Evolutionary conservation across 2,329 filamentous ascomycete species (phyloP).

Genomic region (Pseudogymnoascus sp.): DNA sequence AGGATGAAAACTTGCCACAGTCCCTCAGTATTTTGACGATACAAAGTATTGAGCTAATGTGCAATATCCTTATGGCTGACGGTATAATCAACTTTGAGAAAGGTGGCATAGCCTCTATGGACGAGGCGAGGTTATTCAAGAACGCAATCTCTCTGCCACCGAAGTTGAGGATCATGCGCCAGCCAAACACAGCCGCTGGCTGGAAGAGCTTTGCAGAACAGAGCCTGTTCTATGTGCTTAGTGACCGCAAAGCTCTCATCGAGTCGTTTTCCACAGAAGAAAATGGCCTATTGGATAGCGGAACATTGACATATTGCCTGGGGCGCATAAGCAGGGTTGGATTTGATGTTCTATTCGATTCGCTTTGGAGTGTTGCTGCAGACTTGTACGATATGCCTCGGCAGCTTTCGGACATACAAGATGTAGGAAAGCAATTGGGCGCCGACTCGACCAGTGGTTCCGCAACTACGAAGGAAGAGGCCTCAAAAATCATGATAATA

Average conservation of each 20-base stretch:
- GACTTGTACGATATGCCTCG: slow-evolving; percentile 49
- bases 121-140: background rate
- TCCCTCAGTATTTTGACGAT: background rate
- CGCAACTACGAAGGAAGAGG: slow-evolving; percentile 23
- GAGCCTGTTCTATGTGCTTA: slow-evolving; percentile 56
- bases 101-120: background rate
- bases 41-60: background rate
- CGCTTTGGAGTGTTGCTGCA: slow-evolving; percentile 54
- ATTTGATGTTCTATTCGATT: slow-evolving; percentile 53
- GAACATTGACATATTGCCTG: slow-evolving; percentile 57
- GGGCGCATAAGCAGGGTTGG: slow-evolving; percentile 49
- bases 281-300: slow-evolving; percentile 49
- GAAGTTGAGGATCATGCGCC: background rate
- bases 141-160: background rate
- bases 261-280: slow-evolving; percentile 47
- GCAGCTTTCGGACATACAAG: slow-evolving; percentile 29
- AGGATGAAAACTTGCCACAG: background rate
- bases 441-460: background rate
- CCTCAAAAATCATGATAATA: slow-evolving; percentile 37
- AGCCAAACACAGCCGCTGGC: slow-evolving; percentile 21
- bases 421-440: slow-evolving; percentile 16
- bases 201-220: slow-evolving; percentile 59
- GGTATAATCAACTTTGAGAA: background rate
- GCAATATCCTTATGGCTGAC: slow-evolving; percentile 1
- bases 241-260: slow-evolving; percentile 47